Base-by-base conservation (phyloP, 129 eudicot species). In the Erigeron canadensis region DNA sequence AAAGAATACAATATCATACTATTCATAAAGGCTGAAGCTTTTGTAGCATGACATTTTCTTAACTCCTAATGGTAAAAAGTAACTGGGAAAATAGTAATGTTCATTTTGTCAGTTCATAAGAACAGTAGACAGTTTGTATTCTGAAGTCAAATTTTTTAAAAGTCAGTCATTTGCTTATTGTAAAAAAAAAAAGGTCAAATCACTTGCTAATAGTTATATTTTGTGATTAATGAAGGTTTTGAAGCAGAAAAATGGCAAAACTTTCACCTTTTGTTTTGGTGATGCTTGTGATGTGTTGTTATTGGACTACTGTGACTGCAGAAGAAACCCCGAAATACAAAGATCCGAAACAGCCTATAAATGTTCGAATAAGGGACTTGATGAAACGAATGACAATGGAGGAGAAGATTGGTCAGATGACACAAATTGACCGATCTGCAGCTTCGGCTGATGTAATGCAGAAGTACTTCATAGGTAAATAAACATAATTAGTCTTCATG, bases 401-500 rank as follows among this genome's bases (percentile, higher is more conserved):
- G 65, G 96, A 88, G 67, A 91, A 91, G 69, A 84, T 91, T 38
- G 97, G 97, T 3, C 96, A 91, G 59, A 88, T 91, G 97, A 79
- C 76, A 19, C 92, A 91, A 65, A 91, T 91, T 59, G 96, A 91
- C 2, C 75, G 96, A 44, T 34, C 74, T 3, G 88, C 80, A 22
- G 96, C 97, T 50, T 81, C 97, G 0, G 23, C 73, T 43, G 84
- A 86, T 9, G 90, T 91, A 61, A 86, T 88, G 97, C 84, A 80
- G 84, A 84, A 82, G 42, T 86, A 87, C 66, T 71, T 57, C 72
- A 82, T 91, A 11, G 97, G 96, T 86, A 85, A 51, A 28, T 4
- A 39, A 50, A 28, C 61, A 3, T 43, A 11, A 11, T 12, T 16
- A 13, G 71, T 55, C 5, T 22, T 40, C 62, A n/a, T n/a, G n/a